Base-by-base conservation (phyloP, 352 stramenopile genomes). In the Globisporangium cystogenes region DNA sequence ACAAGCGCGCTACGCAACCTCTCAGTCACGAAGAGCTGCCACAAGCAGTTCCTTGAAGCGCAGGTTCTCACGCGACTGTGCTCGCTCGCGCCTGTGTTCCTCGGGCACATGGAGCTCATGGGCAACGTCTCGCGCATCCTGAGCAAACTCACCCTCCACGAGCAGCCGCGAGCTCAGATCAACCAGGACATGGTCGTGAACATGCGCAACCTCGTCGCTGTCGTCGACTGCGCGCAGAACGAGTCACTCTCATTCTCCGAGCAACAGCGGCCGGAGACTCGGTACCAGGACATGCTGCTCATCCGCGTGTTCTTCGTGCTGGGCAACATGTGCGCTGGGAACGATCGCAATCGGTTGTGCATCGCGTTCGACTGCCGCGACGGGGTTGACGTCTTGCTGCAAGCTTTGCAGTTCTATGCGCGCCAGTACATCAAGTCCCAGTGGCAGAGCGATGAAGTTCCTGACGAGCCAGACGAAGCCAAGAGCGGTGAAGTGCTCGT, bases 271-370 rank as follows among this genome's bases (percentile, higher is more conserved):
- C 27, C 45, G 0, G 74, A 82, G 6, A 62, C 49, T 26, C 67
- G 63, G 4, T 69, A 67, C 31, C 77, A 89, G 33, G 74, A 86
- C 40, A 54, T 71, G 23, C 60, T 91, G 18, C 67, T 93, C 18
- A 57, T 96, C 11, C 84, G 87, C 12, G 65, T 90, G 23, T 86
- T 84, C 53, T 96, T 96, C 53, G 67, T 84, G 33, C 64, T 96
- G 1, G 87, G 86, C 1, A 96, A 96, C 55, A 61, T 95, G n/a
- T 95, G 84, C 50, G 85, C 87, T 23, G 74, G 70, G 3, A 95
- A 94, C 50, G 86, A 96, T 39, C 69, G 72, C 39, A 95, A 92
- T 46, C 76, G 86, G 8, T 46, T 60, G 0, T 56, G 75, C 23
- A 48, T 95, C 18, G 69, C 60, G 0, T 48, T 67, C 12, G 57